Evolutionary conservation across 2,329 filamentous ascomycete species (phyloP), one percentile per base, ranked within the genome.

Genomic region (Zymoseptoria ardabiliae): DNA sequence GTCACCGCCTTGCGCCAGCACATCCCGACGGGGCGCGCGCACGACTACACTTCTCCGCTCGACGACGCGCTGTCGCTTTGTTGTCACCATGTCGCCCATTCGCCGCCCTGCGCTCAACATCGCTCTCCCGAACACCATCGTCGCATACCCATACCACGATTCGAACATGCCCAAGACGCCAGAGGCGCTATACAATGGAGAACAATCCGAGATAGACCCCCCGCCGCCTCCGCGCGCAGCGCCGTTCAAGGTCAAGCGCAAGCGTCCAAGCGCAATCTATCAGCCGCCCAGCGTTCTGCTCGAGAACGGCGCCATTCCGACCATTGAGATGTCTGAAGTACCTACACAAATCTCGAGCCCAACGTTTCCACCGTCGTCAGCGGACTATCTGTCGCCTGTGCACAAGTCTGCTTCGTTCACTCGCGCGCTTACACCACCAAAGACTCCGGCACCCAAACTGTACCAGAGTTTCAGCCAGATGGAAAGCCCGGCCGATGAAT

Each of bases 121-220:
- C 62, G 78, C 77, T 23, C 74, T 82, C 45, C 79, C 79, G 23
- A 72, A 77, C 57, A 78, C 76, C 71, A 78, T 79, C 72, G 76
- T 75, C 66, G 80, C 79, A 66, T 76, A 78, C 69, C 78, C 56
- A 50, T 48, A 77, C 69, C 72, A 72, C 55, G 77, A 79, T 66
- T 73, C 70, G 57, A 69, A 75, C 35, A 68, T 73, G 58, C 79
- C 79, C 51, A 77, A 77, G 75, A 64, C 78, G 74, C 71, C 78
- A 69, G 67, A 70, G 55, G 58, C 63, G 52, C 65, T 68, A 60
- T 61, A 58, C 50, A 57, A 67, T 56, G 65, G 69, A 58, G 58
- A 60, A 55, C 64, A 65, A 48, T 56, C 61, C 22, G 60, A 61
- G 10, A 59, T 63, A 50, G 74, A 79, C 55, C 70, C 72, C 50